phyloP scores from a whole-genome alignment of 441 rosid species.

The Euphorbia celastroides region DNA sequence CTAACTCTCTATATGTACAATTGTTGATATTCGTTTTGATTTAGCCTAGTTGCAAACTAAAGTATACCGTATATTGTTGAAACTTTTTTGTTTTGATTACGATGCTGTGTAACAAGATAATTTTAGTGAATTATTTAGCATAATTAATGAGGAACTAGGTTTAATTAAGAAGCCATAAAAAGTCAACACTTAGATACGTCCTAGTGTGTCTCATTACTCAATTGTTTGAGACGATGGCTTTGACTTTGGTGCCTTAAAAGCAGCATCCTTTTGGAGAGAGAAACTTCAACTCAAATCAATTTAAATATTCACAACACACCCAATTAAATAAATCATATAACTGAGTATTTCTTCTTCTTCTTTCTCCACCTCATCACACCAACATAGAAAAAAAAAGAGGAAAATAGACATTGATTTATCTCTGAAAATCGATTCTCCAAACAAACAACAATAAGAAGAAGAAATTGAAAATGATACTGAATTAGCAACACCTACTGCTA shows the following conservation, averaged over 20 bases:
- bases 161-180: slow-evolving; percentile 29
- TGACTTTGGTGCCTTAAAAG: slow-evolving; percentile 70
- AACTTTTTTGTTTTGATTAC: no score
- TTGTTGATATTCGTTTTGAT: no score
- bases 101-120: no score
- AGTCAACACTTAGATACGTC: slow-evolving; percentile 82
- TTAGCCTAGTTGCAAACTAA: no score
- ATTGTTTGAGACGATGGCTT: slow-evolving; percentile 42
- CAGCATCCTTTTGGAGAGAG: slow-evolving; percentile 19
- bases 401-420: slow-evolving; percentile 54
- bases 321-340: no score
- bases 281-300: background rate
- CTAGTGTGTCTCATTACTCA: slow-evolving; percentile 34
- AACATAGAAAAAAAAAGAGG: slow-evolving; percentile 9
- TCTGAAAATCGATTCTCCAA: slow-evolving; percentile 37
- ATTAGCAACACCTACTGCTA: slow-evolving; percentile 3
- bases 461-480: slow-evolving; percentile 10
- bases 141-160: background rate
- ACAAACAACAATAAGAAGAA: slow-evolving; percentile 11
- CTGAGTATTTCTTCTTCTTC: background rate
- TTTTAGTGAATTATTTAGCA: background rate
- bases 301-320: no score
- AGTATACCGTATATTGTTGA: no score
- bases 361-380: background rate
- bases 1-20: no score